Evolutionary conservation across 345 rosid species (phyloP).

Genomic region (Aethionema arabicum): DNA sequence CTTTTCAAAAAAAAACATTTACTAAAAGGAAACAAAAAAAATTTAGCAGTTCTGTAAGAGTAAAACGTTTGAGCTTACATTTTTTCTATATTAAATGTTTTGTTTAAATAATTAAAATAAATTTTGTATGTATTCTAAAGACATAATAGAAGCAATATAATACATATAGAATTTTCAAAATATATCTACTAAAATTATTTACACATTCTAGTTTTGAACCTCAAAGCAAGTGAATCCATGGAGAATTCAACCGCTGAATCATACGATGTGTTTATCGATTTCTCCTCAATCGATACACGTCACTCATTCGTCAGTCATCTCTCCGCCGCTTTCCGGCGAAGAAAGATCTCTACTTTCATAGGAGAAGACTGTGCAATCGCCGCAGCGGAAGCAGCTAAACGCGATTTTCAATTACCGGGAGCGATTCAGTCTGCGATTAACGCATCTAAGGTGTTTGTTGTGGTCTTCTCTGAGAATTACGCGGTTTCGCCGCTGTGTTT

Average conservation of each 20-base stretch:
- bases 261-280: conserved; percentile 13
- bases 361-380: not conserved
- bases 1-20: too few species aligned
- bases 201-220: too few species aligned
- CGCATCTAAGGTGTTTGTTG: conserved; percentile 6
- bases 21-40: too few species aligned
- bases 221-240: not conserved
- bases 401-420: not conserved
- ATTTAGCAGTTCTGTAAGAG: too few species aligned
- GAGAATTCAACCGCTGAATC: not conserved
- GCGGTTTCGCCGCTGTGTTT: conserved; percentile 4
- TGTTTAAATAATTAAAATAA: too few species aligned
- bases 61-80: too few species aligned
- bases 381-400: not conserved
- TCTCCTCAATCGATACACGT: conserved; percentile 3
- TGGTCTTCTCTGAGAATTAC: conserved; percentile 16
- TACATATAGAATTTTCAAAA: too few species aligned
- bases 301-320: conserved; percentile 23
- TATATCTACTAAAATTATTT: too few species aligned
- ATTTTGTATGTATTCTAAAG: too few species aligned
- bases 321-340: conserved; percentile 20
- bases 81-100: too few species aligned
- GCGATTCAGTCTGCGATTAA: not conserved
- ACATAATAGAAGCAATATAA: too few species aligned
- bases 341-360: not conserved